Evolutionary conservation across 805 yeast genomes (phyloP), one percentile per base, ranked within the genome.

Genomic region (Candida golubevii): DNA sequence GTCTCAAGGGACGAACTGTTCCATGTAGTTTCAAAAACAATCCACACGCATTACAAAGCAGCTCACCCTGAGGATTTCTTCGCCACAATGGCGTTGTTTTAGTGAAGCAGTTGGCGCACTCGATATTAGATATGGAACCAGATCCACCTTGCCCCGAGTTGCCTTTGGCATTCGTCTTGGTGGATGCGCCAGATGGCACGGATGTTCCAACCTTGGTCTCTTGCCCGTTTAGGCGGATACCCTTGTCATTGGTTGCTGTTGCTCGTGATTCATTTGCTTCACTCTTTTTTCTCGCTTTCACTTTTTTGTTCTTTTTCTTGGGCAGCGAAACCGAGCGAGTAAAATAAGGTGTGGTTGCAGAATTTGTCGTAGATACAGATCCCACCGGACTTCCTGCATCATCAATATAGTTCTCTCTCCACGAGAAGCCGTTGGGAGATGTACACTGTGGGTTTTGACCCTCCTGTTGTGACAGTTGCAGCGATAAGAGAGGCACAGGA

Each of bases 31-130:
- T 91, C 40, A 52, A 47, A n/a, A 52, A 54, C 26, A 54, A 44
- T 7, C 57, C 57, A 41, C 57, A 53, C 15, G 99, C 98, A 63
- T 91, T 91, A 67, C 98, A 91, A 47, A 91, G 69, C 0, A 97
- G 95, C 57, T 87, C 84, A 1, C 97, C 97, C 47, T 86, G 87
- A 0, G 95, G 89, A 56, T 88, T 88, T 39, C 97, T 74, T 55
- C 99, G 73, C 99, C 99, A 91, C 13, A 91, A 65, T 1, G 99
- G 99, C 0, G 99, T 91, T 13, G 95, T 89, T 50, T 77, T 80
- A 0, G 99, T 91, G 57, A 85, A 83, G 65, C 99, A 91, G 65
- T 91, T 91, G 13, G 91, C 82, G 65, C 98, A 91, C 27, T 67
- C 58, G 5, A 61, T 59, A 31, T 55, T 45, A 15, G 46, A 41